Evolutionary conservation across 306 rosid genomes (phyloP), one percentile per base, ranked within the genome.

Genomic region (Cucurbita pepo): DNA sequence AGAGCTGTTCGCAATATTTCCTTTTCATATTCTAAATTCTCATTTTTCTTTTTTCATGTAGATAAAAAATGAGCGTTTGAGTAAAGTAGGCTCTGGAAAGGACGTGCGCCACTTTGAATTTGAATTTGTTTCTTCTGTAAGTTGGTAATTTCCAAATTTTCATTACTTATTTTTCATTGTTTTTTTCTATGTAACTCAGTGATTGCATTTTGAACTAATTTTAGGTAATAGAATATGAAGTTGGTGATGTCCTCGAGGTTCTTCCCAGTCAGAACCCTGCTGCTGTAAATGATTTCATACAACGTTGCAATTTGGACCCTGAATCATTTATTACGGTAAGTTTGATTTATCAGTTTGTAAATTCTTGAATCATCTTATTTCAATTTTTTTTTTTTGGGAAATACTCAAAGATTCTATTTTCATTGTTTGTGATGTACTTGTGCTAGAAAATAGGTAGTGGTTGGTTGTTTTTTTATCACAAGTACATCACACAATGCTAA

Each of bases 61-160:
- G 97, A 84, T 85, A 8, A 90, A 82, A 80, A 93, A 90, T 77
- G 90, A 85, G 72, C 87, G 71, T 41, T 76, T 93, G 82, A 81
- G 94, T 64, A 87, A 67, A 80, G 80, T 85, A 79, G 86, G 81
- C 76, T 66, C 71, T 59, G 96, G 81, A 77, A 89, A 89, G 83
- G 92, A 90, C 63, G 96, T 90, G 74, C 89, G 88, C 63, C 95
- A 90, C 87, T 82, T 87, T 51, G 96, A 90, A 84, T 88, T 93
- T 80, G 90, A 93, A 80, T 86, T 80, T 86, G 80, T 85, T 76
- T 84, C 91, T 60, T 73, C 82, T 74, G 98, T 90, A 82, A 83
- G 94, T 79, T 77, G 63, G 56, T 75, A 78, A 40, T 64, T 9
- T 63, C 30, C 77, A 78, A 47, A 64, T 45, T 70, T 56, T 60